Base-by-base conservation (phyloP, 768 basidiomycete species). In the Phylloporus arenicola region DNA sequence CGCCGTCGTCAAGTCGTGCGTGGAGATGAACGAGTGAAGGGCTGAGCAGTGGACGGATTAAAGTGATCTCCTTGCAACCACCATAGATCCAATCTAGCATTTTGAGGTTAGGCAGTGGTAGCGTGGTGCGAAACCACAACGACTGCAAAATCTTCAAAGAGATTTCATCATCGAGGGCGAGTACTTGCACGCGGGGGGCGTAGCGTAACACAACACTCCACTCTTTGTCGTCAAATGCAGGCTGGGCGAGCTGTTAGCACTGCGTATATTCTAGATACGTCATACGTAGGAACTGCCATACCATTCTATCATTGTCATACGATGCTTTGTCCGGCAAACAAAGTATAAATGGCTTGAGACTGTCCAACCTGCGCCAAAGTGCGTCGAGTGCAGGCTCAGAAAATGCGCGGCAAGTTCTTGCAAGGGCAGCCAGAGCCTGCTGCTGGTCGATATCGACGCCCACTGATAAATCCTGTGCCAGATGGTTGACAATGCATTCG, bases 331-430 rank as follows among this genome's bases (percentile, higher is more conserved):
- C 17, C 20, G 44, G 50, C 24, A 51, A 11, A 40, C 57, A 57
- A 30, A 9, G 31, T 11, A 43, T 12, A 30, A 58, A 42, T 0
- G 57, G 57, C 10, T 20, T 1, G 13, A 59, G 40, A 17, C 38
- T 43, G 38, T 55, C 3, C 6, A 59, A 30, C 31, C 45, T 59
- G 35, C 22, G 8, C 57, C 54, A 59, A 27, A 59, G 27, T 19
- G 43, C 42, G 19, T 57, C 44, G 13, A 59, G 54, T n/a, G 58
- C 54, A 24, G 27, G 42, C 1, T 30, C 42, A 12, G 42, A 43
- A 43, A 43, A 29, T 7, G 42, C 10, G 16, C 42, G 42, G 17
- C 42, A 43, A 29, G 42, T 43, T 5, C 42, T 43, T 13, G 42
- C 42, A 19, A 43, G 42, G 16, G n/a, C 27, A n/a, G 42, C 27